Percentiles rank a stretch among this genome's conserved stretches.
Evolutionary conservation across 2,329 filamentous ascomycete genomes (phyloP).

Genomic region (Xylaria sp.): DNA sequence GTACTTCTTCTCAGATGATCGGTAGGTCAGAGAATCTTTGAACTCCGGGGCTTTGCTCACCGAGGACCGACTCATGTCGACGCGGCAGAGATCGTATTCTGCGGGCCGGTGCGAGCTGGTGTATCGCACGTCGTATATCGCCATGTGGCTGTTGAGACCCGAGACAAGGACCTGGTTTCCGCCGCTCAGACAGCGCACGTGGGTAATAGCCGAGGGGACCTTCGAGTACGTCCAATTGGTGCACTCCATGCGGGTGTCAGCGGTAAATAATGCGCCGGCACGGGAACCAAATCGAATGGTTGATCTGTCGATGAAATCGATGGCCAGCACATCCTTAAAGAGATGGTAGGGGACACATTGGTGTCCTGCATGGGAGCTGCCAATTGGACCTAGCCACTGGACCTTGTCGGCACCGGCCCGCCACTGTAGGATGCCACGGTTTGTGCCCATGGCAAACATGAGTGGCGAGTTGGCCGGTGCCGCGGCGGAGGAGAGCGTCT

Average conservation of each 20-base stretch:
- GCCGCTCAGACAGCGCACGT: slow-evolving; percentile 43
- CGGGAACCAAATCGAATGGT: slow-evolving; percentile 49
- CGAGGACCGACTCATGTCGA: background rate
- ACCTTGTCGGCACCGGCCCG: slow-evolving; percentile 30
- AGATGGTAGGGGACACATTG: too few relatives aligned
- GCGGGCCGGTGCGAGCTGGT: background rate
- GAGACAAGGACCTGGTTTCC: slow-evolving; percentile 48
- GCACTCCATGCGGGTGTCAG: slow-evolving; percentile 39
- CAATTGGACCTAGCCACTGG: slow-evolving; percentile 31
- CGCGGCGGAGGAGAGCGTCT: slow-evolving; percentile 34
- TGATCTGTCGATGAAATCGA: slow-evolving; percentile 39
- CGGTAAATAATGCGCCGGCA: slow-evolving; percentile 40
- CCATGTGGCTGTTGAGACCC: slow-evolving; percentile 45
- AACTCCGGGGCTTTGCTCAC: too few relatives aligned
- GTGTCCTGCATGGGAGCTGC: slow-evolving; percentile 2
- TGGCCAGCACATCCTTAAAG: too few relatives aligned
- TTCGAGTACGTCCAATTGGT: slow-evolving; percentile 21
- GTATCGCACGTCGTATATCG: slow-evolving; percentile 54
- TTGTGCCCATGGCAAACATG: slow-evolving; percentile 45
- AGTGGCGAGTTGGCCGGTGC: slow-evolving; percentile 38
- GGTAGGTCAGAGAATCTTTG: too few relatives aligned
- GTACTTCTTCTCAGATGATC: too few relatives aligned
- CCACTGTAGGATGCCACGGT: slow-evolving; percentile 41
- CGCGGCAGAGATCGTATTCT: background rate
- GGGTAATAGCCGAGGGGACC: slow-evolving; percentile 41